phyloP scores from a whole-genome alignment of 768 basidiomycete species.

The Phallus indusiatus region DNA sequence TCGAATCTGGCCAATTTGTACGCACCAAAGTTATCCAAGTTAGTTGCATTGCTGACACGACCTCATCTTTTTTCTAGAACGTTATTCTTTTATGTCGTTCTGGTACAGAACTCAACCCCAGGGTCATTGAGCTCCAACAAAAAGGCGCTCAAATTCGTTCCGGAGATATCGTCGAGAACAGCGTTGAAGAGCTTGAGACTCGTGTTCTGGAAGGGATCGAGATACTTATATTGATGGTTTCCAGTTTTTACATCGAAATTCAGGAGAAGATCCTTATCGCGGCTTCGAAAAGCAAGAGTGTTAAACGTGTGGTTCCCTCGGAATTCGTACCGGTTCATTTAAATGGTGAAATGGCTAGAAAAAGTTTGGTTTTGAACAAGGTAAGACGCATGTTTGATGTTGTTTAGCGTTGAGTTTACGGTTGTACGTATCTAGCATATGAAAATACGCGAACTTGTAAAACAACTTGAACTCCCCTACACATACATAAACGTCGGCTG shows the following conservation, averaged over 20 bases:
- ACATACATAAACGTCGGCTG: constrained; percentile 26
- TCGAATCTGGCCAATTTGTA: constrained; percentile 14
- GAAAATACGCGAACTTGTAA: constrained; percentile 18
- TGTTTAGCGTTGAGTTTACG: background rate
- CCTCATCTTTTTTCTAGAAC: background rate
- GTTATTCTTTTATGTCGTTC: background rate
- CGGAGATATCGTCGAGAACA: constrained; percentile 10
- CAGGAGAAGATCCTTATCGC: background rate
- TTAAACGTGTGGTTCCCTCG: background rate
- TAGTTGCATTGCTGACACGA: background rate
- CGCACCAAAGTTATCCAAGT: constrained; percentile 12
- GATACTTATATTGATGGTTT: background rate
- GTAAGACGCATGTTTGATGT: background rate
- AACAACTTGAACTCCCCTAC: constrained; percentile 17
- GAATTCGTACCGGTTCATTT: background rate
- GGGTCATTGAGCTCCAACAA: background rate
- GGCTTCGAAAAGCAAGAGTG: background rate
- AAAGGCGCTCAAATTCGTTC: constrained; percentile 13
- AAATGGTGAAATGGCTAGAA: background rate
- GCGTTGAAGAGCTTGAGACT: constrained; percentile 11
- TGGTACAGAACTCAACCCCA: background rate
- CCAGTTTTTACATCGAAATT: background rate
- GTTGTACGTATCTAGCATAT: constrained; percentile 17
- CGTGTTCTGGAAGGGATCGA: constrained; percentile 12
- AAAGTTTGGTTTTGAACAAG: background rate